Evolutionary conservation across 305 asterid genomes (phyloP).

Genomic region (Plantago lanceolata): DNA sequence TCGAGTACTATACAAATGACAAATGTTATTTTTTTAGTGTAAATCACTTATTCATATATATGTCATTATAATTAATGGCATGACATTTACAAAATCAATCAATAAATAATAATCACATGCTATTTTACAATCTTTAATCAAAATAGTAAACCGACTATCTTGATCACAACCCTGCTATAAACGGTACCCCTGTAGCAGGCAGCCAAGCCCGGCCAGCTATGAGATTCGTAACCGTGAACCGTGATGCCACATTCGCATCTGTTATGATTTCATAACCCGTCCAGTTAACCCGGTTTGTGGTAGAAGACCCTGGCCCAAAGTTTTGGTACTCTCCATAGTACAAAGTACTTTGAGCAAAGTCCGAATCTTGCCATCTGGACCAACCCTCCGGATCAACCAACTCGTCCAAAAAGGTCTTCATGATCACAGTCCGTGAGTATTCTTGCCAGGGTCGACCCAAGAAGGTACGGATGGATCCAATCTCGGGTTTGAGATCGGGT

Average conservation of each 20-base stretch:
- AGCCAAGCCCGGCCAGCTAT: slow-evolving; percentile 82
- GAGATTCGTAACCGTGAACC: slow-evolving; percentile 61
- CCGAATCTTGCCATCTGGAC: slow-evolving; percentile 55
- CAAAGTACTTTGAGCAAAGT: slow-evolving; percentile 56
- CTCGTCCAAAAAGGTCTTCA: slow-evolving; percentile 50
- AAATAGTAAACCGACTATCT: neutral
- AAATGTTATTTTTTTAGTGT: neutral
- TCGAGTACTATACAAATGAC: no score
- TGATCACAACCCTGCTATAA: slow-evolving; percentile 58
- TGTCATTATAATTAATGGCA: slow-evolving; percentile 22
- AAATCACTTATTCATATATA: neutral
- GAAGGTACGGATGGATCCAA: slow-evolving; percentile 37
- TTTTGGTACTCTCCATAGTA: slow-evolving; percentile 74
- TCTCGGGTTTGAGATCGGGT: slow-evolving; percentile 55
- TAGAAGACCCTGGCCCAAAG: slow-evolving; percentile 57
- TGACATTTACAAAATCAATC: slow-evolving; percentile 29
- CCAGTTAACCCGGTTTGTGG: slow-evolving; percentile 61
- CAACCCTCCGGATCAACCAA: slow-evolving; percentile 61
- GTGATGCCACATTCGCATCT: slow-evolving; percentile 42
- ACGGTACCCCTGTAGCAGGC: slow-evolving; percentile 82
- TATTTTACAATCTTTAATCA: neutral
- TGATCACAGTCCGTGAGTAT: slow-evolving; percentile 63
- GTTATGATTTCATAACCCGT: slow-evolving; percentile 62
- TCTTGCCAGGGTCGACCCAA: slow-evolving; percentile 89
- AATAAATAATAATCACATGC: slow-evolving; percentile 15